A percentile compares a stretch with the other conserved stretches of the same genome.
These are phyloP conservation scores for Suillus luteus DNA, from an alignment of 768 basidiomycete genomes.

Conservation along the genomic window DNA sequence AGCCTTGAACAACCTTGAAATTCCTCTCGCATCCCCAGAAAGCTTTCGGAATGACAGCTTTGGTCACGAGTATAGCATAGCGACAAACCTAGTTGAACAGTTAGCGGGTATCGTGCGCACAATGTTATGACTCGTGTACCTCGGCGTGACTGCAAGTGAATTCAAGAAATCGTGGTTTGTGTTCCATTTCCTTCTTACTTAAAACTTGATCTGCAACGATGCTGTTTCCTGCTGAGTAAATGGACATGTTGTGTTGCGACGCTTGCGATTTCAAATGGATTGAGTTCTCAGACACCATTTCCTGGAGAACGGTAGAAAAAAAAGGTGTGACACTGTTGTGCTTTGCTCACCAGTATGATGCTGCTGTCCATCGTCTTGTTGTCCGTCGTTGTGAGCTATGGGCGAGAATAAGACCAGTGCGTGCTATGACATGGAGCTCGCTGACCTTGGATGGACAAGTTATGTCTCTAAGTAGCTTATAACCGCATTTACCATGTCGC, in stretches of 20 bases:
- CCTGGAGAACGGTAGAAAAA: conserved; percentile 43
- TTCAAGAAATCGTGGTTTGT: conserved; percentile 79
- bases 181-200: conserved; percentile 43
- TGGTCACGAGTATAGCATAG: conserved; percentile 64
- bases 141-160: conserved; percentile 68
- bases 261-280: conserved; percentile 57
- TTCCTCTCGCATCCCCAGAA: conserved; percentile 82
- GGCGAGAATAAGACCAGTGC: background rate
- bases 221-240: conserved; percentile 54
- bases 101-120: background rate
- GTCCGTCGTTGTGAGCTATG: conserved; percentile 41
- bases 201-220: conserved; percentile 48
- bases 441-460: conserved; percentile 79
- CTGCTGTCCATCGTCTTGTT: conserved; percentile 54
- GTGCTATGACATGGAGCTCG: background rate
- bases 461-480: conserved; percentile 59
- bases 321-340: conserved; percentile 2
- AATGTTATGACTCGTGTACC: conserved; percentile 37
- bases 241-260: conserved; percentile 44
- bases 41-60: conserved; percentile 66
- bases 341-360: conserved; percentile 56
- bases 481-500: conserved; percentile 70
- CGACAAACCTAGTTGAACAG: conserved; percentile 57
- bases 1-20: conserved; percentile 54
- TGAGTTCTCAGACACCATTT: conserved; percentile 74